A percentile compares a stretch with the other conserved stretches of the same genome.
phyloP scores from a whole-genome alignment of 192 early-diverging fungal species.

The Linnemannia schmuckeri region DNA sequence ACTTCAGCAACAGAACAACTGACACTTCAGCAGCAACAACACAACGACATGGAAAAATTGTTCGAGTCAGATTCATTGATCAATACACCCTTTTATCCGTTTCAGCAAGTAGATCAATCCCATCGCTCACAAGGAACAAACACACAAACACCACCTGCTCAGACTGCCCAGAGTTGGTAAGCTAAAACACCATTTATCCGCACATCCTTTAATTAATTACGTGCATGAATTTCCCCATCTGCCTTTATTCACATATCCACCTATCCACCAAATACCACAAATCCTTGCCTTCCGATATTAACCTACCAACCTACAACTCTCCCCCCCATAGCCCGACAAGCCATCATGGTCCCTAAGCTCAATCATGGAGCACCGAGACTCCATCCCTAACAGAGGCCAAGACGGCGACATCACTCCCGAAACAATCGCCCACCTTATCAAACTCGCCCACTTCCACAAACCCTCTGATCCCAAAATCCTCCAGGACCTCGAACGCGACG shows the following conservation, averaged over 20 bases:
- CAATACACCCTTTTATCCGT: neutral
- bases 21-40: neutral
- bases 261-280: neutral
- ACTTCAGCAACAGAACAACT: neutral
- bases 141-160: neutral
- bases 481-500: slow-evolving; percentile 28
- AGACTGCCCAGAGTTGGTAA: slow-evolving; percentile 20
- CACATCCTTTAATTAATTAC: neutral
- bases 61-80: neutral
- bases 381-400: neutral
- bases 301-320: neutral
- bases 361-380: slow-evolving; percentile 24
- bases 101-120: neutral
- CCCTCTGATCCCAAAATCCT: slow-evolving; percentile 34
- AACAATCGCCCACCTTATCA: slow-evolving; percentile 31
- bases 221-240: neutral
- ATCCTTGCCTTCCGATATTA: neutral
- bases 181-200: neutral
- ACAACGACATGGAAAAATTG: neutral
- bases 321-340: neutral
- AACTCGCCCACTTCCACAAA: slow-evolving; percentile 34
- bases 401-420: slow-evolving; percentile 31
- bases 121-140: neutral
- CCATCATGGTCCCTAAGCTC: slow-evolving; percentile 46
- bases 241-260: neutral